Conservation (phyloP, 805 yeast genomes). For the Barnettozyma californica region DNA sequence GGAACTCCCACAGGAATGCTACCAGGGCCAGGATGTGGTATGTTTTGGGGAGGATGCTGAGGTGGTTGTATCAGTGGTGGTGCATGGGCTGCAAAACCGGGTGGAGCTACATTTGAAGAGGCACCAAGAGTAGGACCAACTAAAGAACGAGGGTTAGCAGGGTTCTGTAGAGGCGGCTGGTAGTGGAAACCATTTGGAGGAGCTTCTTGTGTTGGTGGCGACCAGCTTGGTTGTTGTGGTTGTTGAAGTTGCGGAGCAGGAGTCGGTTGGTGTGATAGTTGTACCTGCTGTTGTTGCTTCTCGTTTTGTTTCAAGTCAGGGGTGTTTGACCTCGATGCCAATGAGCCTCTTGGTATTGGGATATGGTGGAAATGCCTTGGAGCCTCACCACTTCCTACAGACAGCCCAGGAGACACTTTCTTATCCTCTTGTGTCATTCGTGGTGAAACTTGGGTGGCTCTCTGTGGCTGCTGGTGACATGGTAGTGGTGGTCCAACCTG, state of each 20-base stretch:
- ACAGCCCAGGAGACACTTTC: constrained; percentile 6
- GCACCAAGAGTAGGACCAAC: not conserved
- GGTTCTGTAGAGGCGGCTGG: not conserved
- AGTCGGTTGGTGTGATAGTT: constrained; percentile 1
- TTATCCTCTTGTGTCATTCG: not conserved
- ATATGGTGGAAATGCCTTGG: constrained; percentile 24
- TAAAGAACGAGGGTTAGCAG: not conserved
- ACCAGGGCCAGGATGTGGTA: constrained; percentile 3
- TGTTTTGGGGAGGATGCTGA: not conserved
- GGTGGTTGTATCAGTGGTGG: constrained; percentile 2
- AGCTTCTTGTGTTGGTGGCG: constrained; percentile 3
- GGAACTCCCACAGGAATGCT: constrained; percentile 4
- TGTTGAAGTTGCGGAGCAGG: constrained; percentile 6
- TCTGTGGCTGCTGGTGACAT: constrained; percentile 15
- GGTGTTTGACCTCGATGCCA: constrained; percentile 15
- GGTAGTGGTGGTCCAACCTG: not conserved
- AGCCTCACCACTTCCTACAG: constrained; percentile 9
- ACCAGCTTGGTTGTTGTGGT: not conserved
- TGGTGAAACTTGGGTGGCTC: constrained; percentile 17
- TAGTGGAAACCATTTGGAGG: not conserved
- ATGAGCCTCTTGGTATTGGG: constrained; percentile 22
- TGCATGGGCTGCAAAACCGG: not conserved
- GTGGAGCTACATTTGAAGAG: not conserved
- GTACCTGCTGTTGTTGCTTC: constrained; percentile 12
- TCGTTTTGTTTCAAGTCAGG: constrained; percentile 7